Percentiles rank a stretch among this genome's conserved stretches.
These are phyloP conservation scores for Chytriomyces sp. DNA, from an alignment of 192 early-diverging fungal species.

Conservation along the genomic window DNA sequence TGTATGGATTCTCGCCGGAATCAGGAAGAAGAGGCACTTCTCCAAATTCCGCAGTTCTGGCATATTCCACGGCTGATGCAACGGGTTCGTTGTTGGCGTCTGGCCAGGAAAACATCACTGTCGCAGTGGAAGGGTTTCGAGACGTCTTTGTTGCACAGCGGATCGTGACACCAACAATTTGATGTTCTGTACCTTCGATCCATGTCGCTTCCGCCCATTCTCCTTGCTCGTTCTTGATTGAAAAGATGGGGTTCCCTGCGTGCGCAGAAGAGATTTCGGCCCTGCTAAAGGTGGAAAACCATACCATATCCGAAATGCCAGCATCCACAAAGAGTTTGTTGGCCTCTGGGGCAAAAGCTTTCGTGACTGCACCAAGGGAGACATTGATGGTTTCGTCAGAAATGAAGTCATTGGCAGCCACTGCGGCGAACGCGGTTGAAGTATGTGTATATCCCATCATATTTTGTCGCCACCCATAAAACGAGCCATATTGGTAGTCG, in stretches of 20 bases:
- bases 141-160: neutral
- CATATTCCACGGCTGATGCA: neutral
- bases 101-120: conserved; percentile 20
- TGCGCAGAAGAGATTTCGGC: neutral
- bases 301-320: neutral
- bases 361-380: neutral
- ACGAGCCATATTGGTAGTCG: conserved; percentile 6
- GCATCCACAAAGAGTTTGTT: neutral
- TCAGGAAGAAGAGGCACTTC: neutral
- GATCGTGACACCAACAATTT: neutral
- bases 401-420: conserved; percentile 12
- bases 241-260: neutral
- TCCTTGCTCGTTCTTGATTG: neutral
- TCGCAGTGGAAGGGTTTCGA: neutral
- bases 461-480: neutral
- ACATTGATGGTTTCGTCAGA: neutral
- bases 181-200: neutral
- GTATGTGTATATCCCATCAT: neutral
- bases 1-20: neutral
- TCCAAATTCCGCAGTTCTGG: neutral
- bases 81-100: conserved; percentile 9
- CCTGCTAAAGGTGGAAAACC: neutral
- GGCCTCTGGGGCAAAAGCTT: too few relatives aligned
- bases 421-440: neutral
- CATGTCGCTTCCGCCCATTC: too few relatives aligned